Evolutionary conservation across 441 rosid genomes (phyloP).

Genomic region (Pelargonium cotyledonis): DNA sequence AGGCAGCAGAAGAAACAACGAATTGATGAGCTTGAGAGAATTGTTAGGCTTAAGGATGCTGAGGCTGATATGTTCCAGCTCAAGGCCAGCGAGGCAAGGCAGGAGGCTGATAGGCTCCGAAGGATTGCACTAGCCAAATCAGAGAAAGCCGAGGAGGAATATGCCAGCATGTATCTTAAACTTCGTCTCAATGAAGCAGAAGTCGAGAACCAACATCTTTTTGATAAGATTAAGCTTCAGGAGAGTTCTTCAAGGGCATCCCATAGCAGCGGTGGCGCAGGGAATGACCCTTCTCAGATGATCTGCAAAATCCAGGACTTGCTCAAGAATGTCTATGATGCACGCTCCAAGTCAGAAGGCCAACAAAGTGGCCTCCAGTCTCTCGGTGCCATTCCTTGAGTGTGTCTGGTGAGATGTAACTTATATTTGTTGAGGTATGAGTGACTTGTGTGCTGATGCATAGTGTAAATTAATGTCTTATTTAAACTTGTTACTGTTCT

Average conservation of each 20-base stretch:
- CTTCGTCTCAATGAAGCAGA: not conserved
- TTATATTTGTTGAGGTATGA: too few relatives aligned
- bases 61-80: conserved; percentile 8
- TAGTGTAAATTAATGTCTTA: too few relatives aligned
- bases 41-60: conserved; percentile 1
- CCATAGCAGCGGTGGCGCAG: not conserved
- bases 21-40: not conserved
- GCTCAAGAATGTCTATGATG: not conserved
- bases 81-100: conserved; percentile 1
- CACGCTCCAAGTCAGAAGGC: not conserved
- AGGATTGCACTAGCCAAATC: conserved; percentile 3
- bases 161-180: conserved; percentile 6
- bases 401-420: too few relatives aligned
- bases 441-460: too few relatives aligned
- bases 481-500: too few relatives aligned
- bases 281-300: conserved; percentile 7
- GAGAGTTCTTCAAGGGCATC: not conserved
- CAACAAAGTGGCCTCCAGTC: not conserved
- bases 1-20: conserved; percentile 5
- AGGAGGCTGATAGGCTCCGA: conserved; percentile 6
- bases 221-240: not conserved
- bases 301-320: not conserved
- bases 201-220: not conserved
- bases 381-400: too few relatives aligned
- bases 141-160: conserved; percentile 4